A percentile compares a stretch with the other conserved stretches of the same genome.
Conservation (phyloP, 169 alveolate genomes). For the Cystoisospora suis region DNA sequence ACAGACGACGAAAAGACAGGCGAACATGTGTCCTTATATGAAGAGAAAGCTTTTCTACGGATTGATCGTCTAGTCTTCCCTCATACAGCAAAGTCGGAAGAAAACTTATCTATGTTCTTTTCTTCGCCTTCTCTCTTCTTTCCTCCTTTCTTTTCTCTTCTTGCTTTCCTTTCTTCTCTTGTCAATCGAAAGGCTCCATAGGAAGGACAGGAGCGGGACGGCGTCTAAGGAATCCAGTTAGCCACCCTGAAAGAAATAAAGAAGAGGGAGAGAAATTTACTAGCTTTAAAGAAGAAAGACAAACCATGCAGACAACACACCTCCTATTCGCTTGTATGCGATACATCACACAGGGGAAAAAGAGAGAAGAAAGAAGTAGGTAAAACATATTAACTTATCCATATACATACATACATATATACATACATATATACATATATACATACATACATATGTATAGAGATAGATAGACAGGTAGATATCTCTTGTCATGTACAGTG, state of each 20-base stretch:
- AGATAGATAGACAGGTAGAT: neutral
- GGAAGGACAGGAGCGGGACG: neutral
- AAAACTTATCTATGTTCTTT: neutral
- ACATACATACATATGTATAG: too few relatives aligned
- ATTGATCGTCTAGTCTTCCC: neutral
- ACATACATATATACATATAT: neutral
- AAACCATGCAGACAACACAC: neutral
- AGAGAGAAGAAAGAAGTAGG: neutral
- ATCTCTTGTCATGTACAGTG: neutral
- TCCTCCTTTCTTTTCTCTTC: neutral
- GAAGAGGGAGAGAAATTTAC: neutral
- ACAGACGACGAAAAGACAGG: neutral
- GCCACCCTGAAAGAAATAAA: neutral
- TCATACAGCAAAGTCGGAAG: too few relatives aligned
- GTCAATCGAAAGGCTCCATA: neutral
- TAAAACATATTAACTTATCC: too few relatives aligned
- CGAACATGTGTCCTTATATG: neutral
- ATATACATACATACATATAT: neutral
- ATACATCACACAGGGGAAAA: neutral
- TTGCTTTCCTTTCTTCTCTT: neutral
- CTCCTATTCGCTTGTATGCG: neutral
- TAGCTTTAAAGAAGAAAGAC: neutral
- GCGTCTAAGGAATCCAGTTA: neutral
- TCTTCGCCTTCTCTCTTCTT: neutral
- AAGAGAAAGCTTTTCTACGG: neutral